These are phyloP conservation scores for Hemisphaericaspora nanyangensis DNA, from an alignment of 805 yeast genomes.

Conservation along the genomic window DNA sequence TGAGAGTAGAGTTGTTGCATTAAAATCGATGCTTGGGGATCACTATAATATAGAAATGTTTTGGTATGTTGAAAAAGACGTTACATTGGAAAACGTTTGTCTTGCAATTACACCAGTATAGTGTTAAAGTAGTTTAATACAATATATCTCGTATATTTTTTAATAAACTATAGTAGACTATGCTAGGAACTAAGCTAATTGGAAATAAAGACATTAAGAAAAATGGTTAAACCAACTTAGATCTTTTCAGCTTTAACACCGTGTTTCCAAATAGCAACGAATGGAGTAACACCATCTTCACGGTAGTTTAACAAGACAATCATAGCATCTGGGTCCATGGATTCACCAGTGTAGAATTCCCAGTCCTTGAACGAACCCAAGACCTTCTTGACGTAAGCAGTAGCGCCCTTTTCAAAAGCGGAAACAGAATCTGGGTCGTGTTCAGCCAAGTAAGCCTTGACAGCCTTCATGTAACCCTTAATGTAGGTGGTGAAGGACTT, in stretches of 20 bases:
- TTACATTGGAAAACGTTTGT: slow-evolving; percentile 72
- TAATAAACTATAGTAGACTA: background rate
- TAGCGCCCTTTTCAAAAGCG: slow-evolving; percentile 96
- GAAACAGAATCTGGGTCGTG: slow-evolving; percentile 81
- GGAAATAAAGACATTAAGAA: slow-evolving; percentile 2
- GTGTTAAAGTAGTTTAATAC: background rate
- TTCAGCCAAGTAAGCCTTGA: slow-evolving; percentile 91
- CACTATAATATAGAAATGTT: slow-evolving; percentile 49
- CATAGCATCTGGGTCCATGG: slow-evolving; percentile 99
- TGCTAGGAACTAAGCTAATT: background rate
- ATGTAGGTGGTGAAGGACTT: slow-evolving; percentile 95
- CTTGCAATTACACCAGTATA: slow-evolving; percentile 19
- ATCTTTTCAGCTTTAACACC: slow-evolving; percentile 89
- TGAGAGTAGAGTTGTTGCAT: slow-evolving; percentile 57
- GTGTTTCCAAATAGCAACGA: slow-evolving; percentile 98
- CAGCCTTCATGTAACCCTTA: slow-evolving; percentile 97
- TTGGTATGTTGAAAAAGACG: slow-evolving; percentile 51
- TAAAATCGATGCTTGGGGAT: slow-evolving; percentile 24
- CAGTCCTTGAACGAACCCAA: slow-evolving; percentile 95
- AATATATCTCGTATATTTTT: background rate
- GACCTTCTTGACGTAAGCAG: slow-evolving; percentile 93
- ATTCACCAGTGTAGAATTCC: slow-evolving; percentile 99
- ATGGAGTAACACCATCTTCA: slow-evolving; percentile 99
- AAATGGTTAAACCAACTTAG: slow-evolving; percentile 42
- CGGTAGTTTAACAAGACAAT: slow-evolving; percentile 97